Evolutionary conservation across 2,329 filamentous ascomycete species (phyloP), one percentile per base, ranked within the genome.

Genomic region (Fonsecaea pugnacius): DNA sequence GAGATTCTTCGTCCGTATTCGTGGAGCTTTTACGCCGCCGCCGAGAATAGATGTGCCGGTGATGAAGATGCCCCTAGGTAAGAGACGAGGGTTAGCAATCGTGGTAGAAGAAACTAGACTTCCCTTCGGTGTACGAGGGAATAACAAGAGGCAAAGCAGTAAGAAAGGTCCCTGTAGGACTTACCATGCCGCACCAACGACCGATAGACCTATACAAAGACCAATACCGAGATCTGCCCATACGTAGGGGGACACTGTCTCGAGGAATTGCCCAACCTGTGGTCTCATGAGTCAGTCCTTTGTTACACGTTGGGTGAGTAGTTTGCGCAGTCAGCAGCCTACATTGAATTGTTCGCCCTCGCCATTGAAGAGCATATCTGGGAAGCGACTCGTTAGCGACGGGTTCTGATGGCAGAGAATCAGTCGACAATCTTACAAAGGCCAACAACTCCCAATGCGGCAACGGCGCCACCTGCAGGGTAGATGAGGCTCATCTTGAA

Each of bases 361-460:
- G 75, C 92, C 92, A 75, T 95, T 96, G 77, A 99, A 97, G 77
- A 99, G 91, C 92, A 99, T 96, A 81, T 99, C 95, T 99, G 78
- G 78, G 56, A 53, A 54, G 57, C 43, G 27, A 27, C 12, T 36
- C 30, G 60, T 67, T 60, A 62, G 62, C 24, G 65, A 27, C 5
- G 18, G 43, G 43, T 30, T 33, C 46, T 36, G 21, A 16, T 52
- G 27, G 24, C 10, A 52, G 35, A 18, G 30, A 48, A 24, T 24
- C 14, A 52, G 43, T 21, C 48, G 51, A 59, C 21, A 46, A 54
- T 81, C 91, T 78, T 86, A 96, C 91, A 95, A 78, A 87, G 83
- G 84, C 89, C 91, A 73, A 93, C 87, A 66, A 95, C 83, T 63
- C 85, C 81, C 73, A 93, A 81, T 74, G 90, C 87, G 72, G 87